phyloP scores from a whole-genome alignment of 805 yeast genomes.

The Priceomyces medius region DNA sequence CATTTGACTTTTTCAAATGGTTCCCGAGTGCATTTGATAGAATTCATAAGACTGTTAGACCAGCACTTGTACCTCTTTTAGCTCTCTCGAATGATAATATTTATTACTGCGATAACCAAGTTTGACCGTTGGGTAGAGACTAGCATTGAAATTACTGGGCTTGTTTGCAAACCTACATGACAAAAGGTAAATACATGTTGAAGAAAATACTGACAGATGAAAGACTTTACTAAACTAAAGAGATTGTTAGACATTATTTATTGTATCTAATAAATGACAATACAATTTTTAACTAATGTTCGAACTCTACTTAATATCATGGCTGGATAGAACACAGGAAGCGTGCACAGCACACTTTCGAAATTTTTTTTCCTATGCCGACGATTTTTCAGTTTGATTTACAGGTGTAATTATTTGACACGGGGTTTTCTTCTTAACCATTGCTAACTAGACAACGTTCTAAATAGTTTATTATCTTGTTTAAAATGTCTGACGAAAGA shows the following conservation, averaged over 20 bases:
- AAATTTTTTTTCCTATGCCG: conserved; percentile 7
- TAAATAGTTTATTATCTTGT: not conserved
- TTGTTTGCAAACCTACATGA: too few species aligned
- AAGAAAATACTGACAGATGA: too few species aligned
- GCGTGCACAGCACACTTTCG: conserved; percentile 1
- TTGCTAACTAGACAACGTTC: not conserved
- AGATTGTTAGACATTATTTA: too few species aligned
- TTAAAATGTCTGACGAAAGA: conserved; percentile 68
- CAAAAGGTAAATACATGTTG: too few species aligned
- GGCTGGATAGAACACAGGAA: too few species aligned
- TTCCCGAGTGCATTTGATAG: not conserved
- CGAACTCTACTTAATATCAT: too few species aligned
- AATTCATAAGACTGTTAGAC: not conserved
- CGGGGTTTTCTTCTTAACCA: not conserved
- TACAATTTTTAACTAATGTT: too few species aligned
- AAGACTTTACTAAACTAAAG: too few species aligned
- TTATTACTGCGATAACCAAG: too few species aligned
- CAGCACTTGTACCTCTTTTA: not conserved
- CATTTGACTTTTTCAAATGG: not conserved
- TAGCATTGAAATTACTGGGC: too few species aligned
- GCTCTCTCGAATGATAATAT: not conserved
- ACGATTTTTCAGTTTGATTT: conserved; percentile 5
- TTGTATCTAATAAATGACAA: too few species aligned
- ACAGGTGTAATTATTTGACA: not conserved
- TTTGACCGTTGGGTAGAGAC: too few species aligned